These are phyloP conservation scores for Mycena alexandri DNA, from an alignment of 768 basidiomycete genomes.

Conservation along the genomic window DNA sequence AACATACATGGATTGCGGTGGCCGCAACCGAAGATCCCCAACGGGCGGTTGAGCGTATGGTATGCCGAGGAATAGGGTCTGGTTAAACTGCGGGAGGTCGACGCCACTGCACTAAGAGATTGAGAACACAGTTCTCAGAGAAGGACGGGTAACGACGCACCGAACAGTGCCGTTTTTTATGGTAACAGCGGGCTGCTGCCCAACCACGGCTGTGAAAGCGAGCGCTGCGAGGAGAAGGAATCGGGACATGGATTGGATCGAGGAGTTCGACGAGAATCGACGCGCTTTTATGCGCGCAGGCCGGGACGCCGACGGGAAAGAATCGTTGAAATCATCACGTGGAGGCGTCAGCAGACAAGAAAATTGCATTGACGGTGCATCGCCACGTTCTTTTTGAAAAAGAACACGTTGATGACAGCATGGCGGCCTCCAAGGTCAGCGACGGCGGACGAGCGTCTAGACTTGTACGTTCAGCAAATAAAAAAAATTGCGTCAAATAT, in stretches of 20 bases:
- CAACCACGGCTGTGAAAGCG: conserved; percentile 17
- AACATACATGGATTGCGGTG: conserved; percentile 47
- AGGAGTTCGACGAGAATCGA: background rate
- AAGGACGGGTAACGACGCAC: background rate
- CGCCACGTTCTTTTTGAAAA: background rate
- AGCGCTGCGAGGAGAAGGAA: conserved; percentile 15
- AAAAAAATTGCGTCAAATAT: too few relatives aligned
- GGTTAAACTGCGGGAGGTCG: conserved; percentile 39
- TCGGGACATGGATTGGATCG: conserved; percentile 7
- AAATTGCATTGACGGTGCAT: background rate
- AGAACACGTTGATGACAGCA: background rate
- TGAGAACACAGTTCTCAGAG: too few relatives aligned
- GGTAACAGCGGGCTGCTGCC: conserved; percentile 32
- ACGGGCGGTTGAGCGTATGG: conserved; percentile 53
- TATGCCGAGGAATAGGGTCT: conserved; percentile 51
- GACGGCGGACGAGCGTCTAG: too few relatives aligned
- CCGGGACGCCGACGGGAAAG: background rate
- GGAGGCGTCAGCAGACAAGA: conserved; percentile 21
- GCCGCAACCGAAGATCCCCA: conserved; percentile 49
- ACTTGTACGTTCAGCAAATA: too few relatives aligned
- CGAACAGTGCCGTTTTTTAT: conserved; percentile 35
- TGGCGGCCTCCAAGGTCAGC: too few relatives aligned
- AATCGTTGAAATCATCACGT: conserved; percentile 11
- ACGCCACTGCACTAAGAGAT: conserved; percentile 19
- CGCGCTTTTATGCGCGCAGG: conserved; percentile 4